Conservation (phyloP, 1,284 basidiomycete genomes). For the Cryptococcus sp. region DNA sequence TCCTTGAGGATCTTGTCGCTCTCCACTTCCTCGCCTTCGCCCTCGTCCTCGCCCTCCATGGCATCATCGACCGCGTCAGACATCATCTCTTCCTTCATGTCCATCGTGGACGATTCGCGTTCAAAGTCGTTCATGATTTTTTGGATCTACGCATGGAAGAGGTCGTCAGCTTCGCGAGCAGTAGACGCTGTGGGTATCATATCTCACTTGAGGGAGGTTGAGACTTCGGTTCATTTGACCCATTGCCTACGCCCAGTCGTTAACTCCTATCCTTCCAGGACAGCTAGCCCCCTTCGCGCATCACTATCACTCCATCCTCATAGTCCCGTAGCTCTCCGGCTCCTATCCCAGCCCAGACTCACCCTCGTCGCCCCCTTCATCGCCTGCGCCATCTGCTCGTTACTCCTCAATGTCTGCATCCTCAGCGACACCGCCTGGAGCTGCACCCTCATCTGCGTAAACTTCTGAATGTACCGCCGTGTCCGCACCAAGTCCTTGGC, state of each 20-base stretch:
- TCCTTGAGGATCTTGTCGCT: conserved; percentile 94
- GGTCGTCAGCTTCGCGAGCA: background rate
- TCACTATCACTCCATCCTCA: too few species aligned
- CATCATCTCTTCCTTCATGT: conserved; percentile 99
- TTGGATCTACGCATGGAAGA: conserved; percentile 63
- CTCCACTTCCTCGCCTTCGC: conserved; percentile 84
- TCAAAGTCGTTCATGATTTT: conserved; percentile 98
- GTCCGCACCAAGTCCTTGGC: conserved; percentile 98
- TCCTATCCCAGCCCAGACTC: conserved; percentile 38
- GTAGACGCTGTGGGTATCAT: background rate
- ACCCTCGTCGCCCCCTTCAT: conserved; percentile 98
- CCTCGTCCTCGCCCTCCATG: conserved; percentile 90
- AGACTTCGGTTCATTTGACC: conserved; percentile 94
- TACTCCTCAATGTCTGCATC: conserved; percentile 93
- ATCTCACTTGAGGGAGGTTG: conserved; percentile 69
- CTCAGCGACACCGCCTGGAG: conserved; percentile 92
- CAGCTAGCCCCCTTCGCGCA: too few species aligned
- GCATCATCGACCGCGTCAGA: conserved; percentile 96
- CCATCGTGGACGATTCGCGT: conserved; percentile 94
- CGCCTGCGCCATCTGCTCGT: conserved; percentile 98
- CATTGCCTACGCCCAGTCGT: conserved; percentile 71
- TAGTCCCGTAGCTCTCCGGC: background rate
- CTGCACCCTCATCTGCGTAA: conserved; percentile 98
- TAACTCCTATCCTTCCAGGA: background rate
- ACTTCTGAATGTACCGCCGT: conserved; percentile 92